These are phyloP conservation scores for Coemansia sp. DNA, from an alignment of 192 early-diverging fungal species.

Conservation along the genomic window DNA sequence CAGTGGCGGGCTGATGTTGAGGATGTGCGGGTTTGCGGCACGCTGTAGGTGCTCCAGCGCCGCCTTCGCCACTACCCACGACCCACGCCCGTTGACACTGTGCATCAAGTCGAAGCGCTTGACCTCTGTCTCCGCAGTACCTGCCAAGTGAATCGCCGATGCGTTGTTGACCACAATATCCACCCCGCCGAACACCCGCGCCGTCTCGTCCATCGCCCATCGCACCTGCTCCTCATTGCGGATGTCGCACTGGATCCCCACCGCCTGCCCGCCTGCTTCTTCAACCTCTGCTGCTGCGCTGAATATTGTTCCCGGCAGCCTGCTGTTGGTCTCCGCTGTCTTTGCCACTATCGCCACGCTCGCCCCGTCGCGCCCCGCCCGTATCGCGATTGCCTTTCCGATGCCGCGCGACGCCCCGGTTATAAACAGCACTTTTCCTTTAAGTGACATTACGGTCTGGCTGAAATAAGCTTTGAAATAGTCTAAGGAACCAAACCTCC, in stretches of 20 bases:
- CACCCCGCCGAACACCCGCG: constrained; percentile 70
- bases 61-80: constrained; percentile 74
- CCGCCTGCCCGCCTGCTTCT: constrained; percentile 68
- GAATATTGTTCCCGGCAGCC: constrained; percentile 82
- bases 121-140: constrained; percentile 57
- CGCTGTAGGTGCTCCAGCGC: constrained; percentile 65
- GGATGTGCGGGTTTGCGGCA: constrained; percentile 70
- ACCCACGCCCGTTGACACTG: constrained; percentile 74
- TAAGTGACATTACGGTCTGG: constrained; percentile 46
- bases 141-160: constrained; percentile 68
- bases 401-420: constrained; percentile 70
- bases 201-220: constrained; percentile 65
- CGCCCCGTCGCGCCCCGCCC: constrained; percentile 66
- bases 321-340: constrained; percentile 66
- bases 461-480: background rate
- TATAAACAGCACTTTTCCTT: constrained; percentile 58
- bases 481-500: background rate
- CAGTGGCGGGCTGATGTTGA: constrained; percentile 73
- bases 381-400: constrained; percentile 71
- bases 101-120: constrained; percentile 78
- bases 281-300: constrained; percentile 74
- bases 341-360: constrained; percentile 75
- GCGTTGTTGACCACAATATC: constrained; percentile 84
- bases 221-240: constrained; percentile 74
- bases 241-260: constrained; percentile 81